phyloP scores from a whole-genome alignment of 2,329 filamentous ascomycete genomes.

The Xylariaceae sp. region DNA sequence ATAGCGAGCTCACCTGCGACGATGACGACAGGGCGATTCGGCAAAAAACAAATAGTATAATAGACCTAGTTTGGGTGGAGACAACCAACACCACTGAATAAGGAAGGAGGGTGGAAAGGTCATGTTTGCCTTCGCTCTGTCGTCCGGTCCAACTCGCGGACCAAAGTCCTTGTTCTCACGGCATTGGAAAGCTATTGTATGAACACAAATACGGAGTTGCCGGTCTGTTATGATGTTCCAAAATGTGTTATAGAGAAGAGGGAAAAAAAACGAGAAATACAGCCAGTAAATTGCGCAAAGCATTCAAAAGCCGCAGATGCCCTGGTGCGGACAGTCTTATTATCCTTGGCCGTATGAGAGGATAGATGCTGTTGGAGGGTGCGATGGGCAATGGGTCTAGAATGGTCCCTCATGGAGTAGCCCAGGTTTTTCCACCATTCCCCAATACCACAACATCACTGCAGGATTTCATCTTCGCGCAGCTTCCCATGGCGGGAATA shows the following conservation, averaged over 20 bases:
- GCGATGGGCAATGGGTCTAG: neutral
- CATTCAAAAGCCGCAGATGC: neutral
- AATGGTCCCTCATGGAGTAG: neutral
- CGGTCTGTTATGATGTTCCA: slow-evolving; percentile 9
- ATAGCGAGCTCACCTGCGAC: slow-evolving; percentile 7
- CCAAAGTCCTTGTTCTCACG: slow-evolving; percentile 25
- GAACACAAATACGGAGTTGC: slow-evolving; percentile 4
- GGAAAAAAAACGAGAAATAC: slow-evolving; percentile 9
- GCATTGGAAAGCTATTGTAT: slow-evolving; percentile 7
- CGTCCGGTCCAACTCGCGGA: slow-evolving; percentile 11
- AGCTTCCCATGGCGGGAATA: too few species aligned
- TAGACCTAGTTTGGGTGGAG: neutral
- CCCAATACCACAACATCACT: too few species aligned
- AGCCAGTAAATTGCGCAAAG: slow-evolving; percentile 7
- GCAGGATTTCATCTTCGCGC: too few species aligned
- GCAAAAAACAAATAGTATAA: neutral
- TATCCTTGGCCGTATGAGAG: too few species aligned
- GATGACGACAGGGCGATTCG: neutral
- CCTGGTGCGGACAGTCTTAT: neutral
- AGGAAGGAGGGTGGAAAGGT: neutral
- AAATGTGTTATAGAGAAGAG: slow-evolving; percentile 6
- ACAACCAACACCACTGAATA: slow-evolving; percentile 5
- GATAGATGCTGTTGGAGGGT: too few species aligned
- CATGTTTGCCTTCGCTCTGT: slow-evolving; percentile 4
- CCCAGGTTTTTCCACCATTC: neutral